A percentile compares a stretch with the other conserved stretches of the same genome.
phyloP scores from a whole-genome alignment of 139 green algal genomes.

The Nannochloris sp. region DNA sequence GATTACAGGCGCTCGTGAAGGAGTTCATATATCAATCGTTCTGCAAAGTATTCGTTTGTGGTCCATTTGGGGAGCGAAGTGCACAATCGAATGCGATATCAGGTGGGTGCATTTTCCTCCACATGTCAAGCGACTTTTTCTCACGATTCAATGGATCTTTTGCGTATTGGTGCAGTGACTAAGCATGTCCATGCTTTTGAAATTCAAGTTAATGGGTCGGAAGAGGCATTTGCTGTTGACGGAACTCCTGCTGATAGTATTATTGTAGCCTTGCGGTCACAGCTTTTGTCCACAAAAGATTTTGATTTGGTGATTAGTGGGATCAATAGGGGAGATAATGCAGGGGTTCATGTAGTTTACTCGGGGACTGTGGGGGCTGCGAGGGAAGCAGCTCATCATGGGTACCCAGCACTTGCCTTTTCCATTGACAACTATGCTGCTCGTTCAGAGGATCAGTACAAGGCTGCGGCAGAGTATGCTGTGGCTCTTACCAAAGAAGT shows the following conservation, averaged over 20 bases:
- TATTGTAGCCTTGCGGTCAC: constrained; percentile 45
- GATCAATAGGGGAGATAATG: constrained; percentile 80
- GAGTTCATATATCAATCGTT: constrained; percentile 21
- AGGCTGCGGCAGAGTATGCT: constrained; percentile 17
- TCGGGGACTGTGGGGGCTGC: constrained; percentile 62
- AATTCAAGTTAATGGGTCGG: constrained; percentile 22
- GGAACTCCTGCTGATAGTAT: constrained; percentile 40
- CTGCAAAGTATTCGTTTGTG: constrained; percentile 28
- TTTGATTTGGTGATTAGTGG: constrained; percentile 49
- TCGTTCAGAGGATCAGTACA: constrained; percentile 42
- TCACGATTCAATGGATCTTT: neutral
- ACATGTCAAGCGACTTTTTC: neutral
- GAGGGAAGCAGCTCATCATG: constrained; percentile 61
- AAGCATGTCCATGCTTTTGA: constrained; percentile 24
- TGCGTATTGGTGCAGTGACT: constrained; percentile 16
- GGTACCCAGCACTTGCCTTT: constrained; percentile 48
- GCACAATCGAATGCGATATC: constrained; percentile 59
- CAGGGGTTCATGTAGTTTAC: constrained; percentile 70
- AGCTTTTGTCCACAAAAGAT: constrained; percentile 16
- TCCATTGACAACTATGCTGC: constrained; percentile 57
- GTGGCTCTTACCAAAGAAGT: constrained; percentile 37
- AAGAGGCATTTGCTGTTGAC: constrained; percentile 21
- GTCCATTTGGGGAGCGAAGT: constrained; percentile 42
- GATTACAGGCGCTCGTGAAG: constrained; percentile 37
- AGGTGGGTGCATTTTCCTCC: neutral